Percentiles rank a stretch among this genome's conserved stretches.
Conservation (phyloP, 164 flowering plant genomes). For the Berberis vulgaris region DNA sequence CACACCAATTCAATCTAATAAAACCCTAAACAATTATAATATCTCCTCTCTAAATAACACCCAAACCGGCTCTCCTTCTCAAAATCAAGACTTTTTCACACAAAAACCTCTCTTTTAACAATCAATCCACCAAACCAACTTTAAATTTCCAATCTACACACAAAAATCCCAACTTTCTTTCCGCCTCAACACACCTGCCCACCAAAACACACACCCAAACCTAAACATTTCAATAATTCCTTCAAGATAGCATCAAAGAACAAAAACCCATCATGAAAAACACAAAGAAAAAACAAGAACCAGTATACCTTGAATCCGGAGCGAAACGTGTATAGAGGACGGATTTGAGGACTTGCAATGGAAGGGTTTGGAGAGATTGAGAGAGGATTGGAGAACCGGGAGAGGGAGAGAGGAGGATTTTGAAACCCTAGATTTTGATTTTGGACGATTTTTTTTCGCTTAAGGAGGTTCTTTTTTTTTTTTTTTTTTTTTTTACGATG, state of each 20-base stretch:
- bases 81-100: background rate
- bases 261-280: background rate
- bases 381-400: background rate
- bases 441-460: background rate
- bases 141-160: too few relatives aligned
- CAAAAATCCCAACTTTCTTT: too few relatives aligned
- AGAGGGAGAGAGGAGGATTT: constrained; percentile 5
- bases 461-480: background rate
- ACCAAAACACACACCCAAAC: background rate
- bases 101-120: background rate
- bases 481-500: background rate
- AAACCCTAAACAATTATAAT: background rate
- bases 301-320: constrained; percentile 3
- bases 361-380: constrained; percentile 3
- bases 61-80: background rate
- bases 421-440: constrained; percentile 16
- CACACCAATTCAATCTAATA: background rate
- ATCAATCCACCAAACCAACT: background rate
- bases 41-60: background rate
- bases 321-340: background rate
- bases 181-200: too few relatives aligned
- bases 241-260: background rate
- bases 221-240: background rate
- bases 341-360: background rate
- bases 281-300: background rate